Evolutionary conservation across 352 stramenopile species (phyloP), one percentile per base, ranked within the genome.

Genomic region (Phytopythium montanum): DNA sequence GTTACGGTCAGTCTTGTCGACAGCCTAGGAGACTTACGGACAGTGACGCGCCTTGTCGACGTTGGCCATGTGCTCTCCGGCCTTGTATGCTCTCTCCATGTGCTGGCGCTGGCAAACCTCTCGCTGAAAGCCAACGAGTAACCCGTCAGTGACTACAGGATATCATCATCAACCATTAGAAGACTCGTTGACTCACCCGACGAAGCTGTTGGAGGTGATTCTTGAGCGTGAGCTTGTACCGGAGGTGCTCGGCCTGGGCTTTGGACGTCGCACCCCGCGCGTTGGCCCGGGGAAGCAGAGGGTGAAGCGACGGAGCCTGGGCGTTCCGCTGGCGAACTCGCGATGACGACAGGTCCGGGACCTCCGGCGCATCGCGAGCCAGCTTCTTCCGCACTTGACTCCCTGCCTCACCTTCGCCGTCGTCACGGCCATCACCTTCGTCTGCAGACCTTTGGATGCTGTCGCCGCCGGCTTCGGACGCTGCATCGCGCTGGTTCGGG

Each of bases 171-270:
- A 21, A 48, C 8, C 41, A 18, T 48, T 2, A 59, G 25, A 0
- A n/a, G 25, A 9, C 6, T 16, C 3, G 2, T 23, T 23, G 39
- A 5, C 66, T 23, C 52, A 80, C 74, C 50, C 75, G 75, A 0
- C 76, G 76, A 9, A 90, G 62, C 48, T 85, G 73, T 36, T 85
- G 74, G 7, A 92, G 61, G 50, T 90, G 80, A 44, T 87, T 75
- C 58, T 89, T 88, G 14, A 90, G 56, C 10, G 76, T 70, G 9
- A 89, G 50, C 34, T 88, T 90, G 67, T 92, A 92, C n/a, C 79
- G 75, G 38, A 86, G 51, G 39, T 77, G 79, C 59, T 90, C 74
- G 13, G 70, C 68, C 54, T 78, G 65, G 12, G 72, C 66, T 46
- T 78, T 85, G 0, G 61, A 75, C 1, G 57, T 72, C n/a, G 65